A percentile compares a stretch with the other conserved stretches of the same genome.
Conservation (phyloP, 805 yeast species). For the Zygotorulaspora sp. region DNA sequence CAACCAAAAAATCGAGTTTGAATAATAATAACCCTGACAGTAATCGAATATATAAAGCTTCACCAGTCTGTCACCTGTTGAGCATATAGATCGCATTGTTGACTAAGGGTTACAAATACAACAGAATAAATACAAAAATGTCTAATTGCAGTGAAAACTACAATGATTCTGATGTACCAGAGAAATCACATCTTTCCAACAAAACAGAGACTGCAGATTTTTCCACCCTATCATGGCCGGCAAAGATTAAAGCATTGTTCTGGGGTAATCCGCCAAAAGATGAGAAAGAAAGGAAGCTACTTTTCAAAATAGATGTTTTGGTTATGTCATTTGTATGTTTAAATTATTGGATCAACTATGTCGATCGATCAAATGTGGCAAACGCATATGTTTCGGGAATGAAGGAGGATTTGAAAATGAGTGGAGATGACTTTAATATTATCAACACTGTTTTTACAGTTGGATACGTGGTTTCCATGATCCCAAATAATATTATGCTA, state of each 20-base stretch:
- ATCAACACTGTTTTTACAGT: slow-evolving; percentile 50
- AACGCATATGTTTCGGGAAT: slow-evolving; percentile 58
- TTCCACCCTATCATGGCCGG: slow-evolving; percentile 2
- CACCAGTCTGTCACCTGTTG: too few relatives aligned
- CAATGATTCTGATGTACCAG: not conserved
- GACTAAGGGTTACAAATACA: too few relatives aligned
- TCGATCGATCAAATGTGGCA: slow-evolving; percentile 47
- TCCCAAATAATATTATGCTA: slow-evolving; percentile 52
- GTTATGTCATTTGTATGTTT: slow-evolving; percentile 23
- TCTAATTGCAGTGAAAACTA: not conserved
- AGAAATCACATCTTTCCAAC: not conserved
- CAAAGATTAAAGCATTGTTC: slow-evolving; percentile 18
- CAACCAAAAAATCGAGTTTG: too few relatives aligned
- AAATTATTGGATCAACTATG: slow-evolving; percentile 40
- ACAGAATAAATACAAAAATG: too few relatives aligned
- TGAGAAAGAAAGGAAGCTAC: slow-evolving; percentile 30
- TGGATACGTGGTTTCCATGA: slow-evolving; percentile 53
- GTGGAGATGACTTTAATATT: slow-evolving; percentile 45
- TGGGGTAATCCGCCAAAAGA: slow-evolving; percentile 37
- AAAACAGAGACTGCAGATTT: not conserved
- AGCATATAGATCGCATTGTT: too few relatives aligned
- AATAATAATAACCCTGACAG: too few relatives aligned
- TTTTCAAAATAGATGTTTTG: slow-evolving; percentile 21
- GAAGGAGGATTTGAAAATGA: slow-evolving; percentile 47
- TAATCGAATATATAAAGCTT: too few relatives aligned